Base-by-base conservation (phyloP, 2,329 filamentous ascomycete genomes). In the Hymenoscyphus repandus region DNA sequence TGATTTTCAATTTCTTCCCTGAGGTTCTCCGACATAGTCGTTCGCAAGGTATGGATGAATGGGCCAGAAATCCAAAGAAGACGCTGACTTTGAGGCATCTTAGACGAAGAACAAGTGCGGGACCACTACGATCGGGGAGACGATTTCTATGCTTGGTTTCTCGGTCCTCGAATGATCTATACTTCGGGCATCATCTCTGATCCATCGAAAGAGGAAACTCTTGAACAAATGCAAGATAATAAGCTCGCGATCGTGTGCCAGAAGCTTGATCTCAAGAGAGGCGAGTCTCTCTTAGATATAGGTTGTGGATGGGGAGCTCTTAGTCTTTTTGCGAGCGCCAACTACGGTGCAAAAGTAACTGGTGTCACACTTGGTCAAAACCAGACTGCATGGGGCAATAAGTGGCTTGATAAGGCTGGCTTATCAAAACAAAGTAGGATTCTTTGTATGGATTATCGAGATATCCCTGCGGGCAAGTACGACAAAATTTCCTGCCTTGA, bases 261-360 rank as follows among this genome's bases (percentile, higher is more conserved):
- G 73, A 97, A 97, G 81, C 91, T 96, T 60, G 85, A 77, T 41
- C 77, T 97, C 53, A 78, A 93, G 74, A 72, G 83, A 60, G 90
- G 85, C 62, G 91, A 97, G 69, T 80, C 72, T 48, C 74, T 97
- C 72, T 86, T 97, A 52, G 93, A 97, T 66, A 95, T 99, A 66
- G 93, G 93, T 67, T 97, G 92, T 69, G 93, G 93, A 62, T 99
- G 93, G 93, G 93, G 93, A 66, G 97, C 93, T 31, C 86, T 99
- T 52, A 86, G 90, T 66, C 90, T 90, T 66, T 97, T 91, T 66
- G 93, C 92, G 62, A 91, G 86, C 60, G 85, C 88, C 69, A 90
- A 96, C 79, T 96, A 95, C 68, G 90, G 89, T 61, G 87, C 86
- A 50, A 75, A 85, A 48, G 84, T 81, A 54, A 91, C 87, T 48